Evolutionary conservation across 192 early-diverging fungal species (phyloP).

Genomic region (Geranomyces michiganensis): DNA sequence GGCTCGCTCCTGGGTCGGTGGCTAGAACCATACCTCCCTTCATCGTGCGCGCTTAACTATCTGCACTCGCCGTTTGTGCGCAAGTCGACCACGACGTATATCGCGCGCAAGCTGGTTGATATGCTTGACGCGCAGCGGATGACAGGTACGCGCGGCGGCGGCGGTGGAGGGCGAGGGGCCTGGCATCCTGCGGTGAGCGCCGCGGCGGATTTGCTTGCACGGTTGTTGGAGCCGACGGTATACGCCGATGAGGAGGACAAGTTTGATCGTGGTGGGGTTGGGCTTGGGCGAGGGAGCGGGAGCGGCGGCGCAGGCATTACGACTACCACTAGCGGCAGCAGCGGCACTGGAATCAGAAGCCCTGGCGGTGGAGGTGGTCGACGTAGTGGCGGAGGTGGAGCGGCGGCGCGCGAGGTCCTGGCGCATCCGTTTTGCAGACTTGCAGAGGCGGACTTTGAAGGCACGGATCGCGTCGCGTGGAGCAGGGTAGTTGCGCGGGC

Average conservation of each 20-base stretch:
- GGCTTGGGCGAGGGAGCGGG: too few species aligned
- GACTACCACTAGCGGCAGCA: too few species aligned
- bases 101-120: conserved; percentile 54
- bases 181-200: conserved; percentile 58
- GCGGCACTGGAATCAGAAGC: too few species aligned
- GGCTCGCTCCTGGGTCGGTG: conserved; percentile 73
- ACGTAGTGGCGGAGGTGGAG: too few species aligned
- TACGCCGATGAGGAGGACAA: conserved; percentile 9
- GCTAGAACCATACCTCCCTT: conserved; percentile 72
- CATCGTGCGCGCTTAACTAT: conserved; percentile 57
- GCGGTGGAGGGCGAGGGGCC: conserved; percentile 17
- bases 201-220: conserved; percentile 65
- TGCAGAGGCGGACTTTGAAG: conserved; percentile 23
- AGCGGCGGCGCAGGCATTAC: conserved; percentile 51
- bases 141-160: too few species aligned
- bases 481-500: neutral
- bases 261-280: too few species aligned
- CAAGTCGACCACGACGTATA: conserved; percentile 65
- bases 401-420: conserved; percentile 55
- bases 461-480: conserved; percentile 5
- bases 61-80: conserved; percentile 69
- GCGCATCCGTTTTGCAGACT: conserved; percentile 58
- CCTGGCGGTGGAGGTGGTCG: too few species aligned
- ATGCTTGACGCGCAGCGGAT: conserved; percentile 6
- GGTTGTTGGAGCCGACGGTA: conserved; percentile 57